These are phyloP conservation scores for Pyrus hybrid DNA, from an alignment of 331 rosid genomes.

Conservation along the genomic window DNA sequence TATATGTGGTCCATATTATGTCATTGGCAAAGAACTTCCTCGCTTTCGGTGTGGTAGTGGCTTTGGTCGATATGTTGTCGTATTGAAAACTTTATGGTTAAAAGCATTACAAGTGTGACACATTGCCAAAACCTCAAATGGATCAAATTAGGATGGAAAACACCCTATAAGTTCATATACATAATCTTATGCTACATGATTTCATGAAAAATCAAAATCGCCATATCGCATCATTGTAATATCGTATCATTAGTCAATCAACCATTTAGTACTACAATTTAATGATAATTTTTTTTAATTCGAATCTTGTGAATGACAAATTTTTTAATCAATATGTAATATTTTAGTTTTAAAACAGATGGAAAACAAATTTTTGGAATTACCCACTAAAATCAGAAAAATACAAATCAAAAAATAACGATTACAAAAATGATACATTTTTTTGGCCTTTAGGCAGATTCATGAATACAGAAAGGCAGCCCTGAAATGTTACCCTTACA, in stretches of 20 bases:
- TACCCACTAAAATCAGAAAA: no score
- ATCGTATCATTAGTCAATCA: neutral
- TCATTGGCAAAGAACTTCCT: neutral
- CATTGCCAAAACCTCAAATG: neutral
- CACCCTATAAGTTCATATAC: neutral
- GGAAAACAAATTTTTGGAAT: no score
- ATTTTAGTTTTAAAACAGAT: no score
- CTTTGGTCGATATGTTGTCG: neutral
- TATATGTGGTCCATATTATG: neutral
- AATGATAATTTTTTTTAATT: no score
- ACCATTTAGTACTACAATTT: no score
- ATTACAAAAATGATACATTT: no score
- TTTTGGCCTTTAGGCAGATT: no score
- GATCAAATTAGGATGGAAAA: neutral
- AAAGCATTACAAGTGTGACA: neutral
- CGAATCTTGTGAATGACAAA: no score
- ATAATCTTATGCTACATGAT: neutral
- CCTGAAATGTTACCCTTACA: neutral
- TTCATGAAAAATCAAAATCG: neutral
- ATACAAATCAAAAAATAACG: no score
- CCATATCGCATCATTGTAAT: neutral
- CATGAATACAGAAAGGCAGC: no score
- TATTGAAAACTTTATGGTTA: neutral
- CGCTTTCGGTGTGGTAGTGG: neutral
- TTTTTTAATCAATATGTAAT: no score